Conservation (phyloP, 179 eudicot genomes). For the Gypsophila paniculata region DNA sequence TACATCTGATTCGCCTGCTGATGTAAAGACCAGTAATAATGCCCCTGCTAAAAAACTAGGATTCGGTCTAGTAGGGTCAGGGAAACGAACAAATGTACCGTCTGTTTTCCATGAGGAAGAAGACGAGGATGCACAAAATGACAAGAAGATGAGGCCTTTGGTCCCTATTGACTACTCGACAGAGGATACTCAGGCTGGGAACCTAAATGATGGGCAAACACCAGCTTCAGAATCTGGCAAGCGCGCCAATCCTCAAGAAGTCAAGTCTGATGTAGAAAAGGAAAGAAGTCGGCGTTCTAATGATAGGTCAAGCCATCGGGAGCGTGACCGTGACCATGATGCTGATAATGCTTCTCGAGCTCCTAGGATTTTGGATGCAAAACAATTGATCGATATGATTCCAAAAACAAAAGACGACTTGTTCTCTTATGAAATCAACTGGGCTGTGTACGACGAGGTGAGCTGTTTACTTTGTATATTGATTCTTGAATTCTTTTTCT, state of each 20-base stretch:
- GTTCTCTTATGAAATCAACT: constrained; percentile 79
- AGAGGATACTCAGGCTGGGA: constrained; percentile 70
- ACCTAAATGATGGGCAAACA: constrained; percentile 40
- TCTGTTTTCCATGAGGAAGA: constrained; percentile 90
- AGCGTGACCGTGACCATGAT: constrained; percentile 52
- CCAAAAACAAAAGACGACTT: constrained; percentile 97
- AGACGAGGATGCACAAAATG: constrained; percentile 87
- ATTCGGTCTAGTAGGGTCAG: constrained; percentile 82
- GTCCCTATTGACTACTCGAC: constrained; percentile 93
- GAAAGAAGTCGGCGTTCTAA: constrained; percentile 67
- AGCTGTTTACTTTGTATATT: background rate
- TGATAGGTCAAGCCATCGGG: constrained; percentile 66
- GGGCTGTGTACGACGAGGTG: constrained; percentile 91
- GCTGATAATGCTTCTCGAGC: constrained; percentile 46
- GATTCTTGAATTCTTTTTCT: background rate
- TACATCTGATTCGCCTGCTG: constrained; percentile 39
- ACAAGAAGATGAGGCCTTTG: constrained; percentile 94
- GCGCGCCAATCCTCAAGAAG: constrained; percentile 62
- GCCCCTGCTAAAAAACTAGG: constrained; percentile 66
- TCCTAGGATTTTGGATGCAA: constrained; percentile 74
- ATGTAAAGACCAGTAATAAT: constrained; percentile 39
- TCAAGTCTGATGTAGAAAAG: constrained; percentile 52
- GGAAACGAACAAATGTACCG: constrained; percentile 79
- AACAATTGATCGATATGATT: constrained; percentile 89
- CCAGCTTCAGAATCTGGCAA: constrained; percentile 64